Percentiles rank a stretch among this genome's conserved stretches.
phyloP scores from a whole-genome alignment of 495 filamentous ascomycete species.

The Xylaria curta region DNA sequence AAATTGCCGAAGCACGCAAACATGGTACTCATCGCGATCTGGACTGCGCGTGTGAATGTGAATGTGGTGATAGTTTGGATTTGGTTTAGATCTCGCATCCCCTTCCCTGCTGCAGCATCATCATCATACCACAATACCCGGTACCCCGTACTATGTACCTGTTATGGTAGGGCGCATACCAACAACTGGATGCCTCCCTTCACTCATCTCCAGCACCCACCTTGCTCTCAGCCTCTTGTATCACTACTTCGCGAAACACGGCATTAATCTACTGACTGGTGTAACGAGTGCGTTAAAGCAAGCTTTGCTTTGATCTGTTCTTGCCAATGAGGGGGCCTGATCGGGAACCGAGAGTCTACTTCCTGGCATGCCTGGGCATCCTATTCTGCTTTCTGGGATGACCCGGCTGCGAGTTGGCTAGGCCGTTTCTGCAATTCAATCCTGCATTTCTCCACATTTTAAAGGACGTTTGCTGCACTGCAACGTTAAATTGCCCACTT shows the following conservation, averaged over 20 bases:
- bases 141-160: not conserved
- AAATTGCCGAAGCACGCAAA: conserved; percentile 12
- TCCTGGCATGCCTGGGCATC: not conserved
- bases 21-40: not conserved
- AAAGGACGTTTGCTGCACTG: conserved; percentile 20
- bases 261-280: conserved; percentile 9
- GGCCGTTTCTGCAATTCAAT: conserved; percentile 15
- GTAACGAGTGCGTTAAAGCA: conserved; percentile 19
- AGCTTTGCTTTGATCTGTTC: conserved; percentile 7
- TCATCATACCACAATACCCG: not conserved
- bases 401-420: conserved; percentile 15
- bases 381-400: not conserved
- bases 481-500: conserved; percentile 14
- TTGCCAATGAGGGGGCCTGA: conserved; percentile 19
- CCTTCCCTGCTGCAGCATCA: conserved; percentile 3
- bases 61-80: not conserved
- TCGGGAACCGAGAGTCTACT: not conserved
- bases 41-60: not conserved
- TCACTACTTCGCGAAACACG: conserved; percentile 11
- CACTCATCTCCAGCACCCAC: not conserved
- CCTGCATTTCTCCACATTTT: conserved; percentile 21
- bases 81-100: conserved; percentile 17
- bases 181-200: not conserved
- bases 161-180: not conserved
- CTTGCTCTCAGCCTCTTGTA: conserved; percentile 16